Percentiles rank a stretch among this genome's conserved stretches.
Evolutionary conservation across 2,329 filamentous ascomycete genomes (phyloP).

Genomic region (Colletotrichum falcatum): DNA sequence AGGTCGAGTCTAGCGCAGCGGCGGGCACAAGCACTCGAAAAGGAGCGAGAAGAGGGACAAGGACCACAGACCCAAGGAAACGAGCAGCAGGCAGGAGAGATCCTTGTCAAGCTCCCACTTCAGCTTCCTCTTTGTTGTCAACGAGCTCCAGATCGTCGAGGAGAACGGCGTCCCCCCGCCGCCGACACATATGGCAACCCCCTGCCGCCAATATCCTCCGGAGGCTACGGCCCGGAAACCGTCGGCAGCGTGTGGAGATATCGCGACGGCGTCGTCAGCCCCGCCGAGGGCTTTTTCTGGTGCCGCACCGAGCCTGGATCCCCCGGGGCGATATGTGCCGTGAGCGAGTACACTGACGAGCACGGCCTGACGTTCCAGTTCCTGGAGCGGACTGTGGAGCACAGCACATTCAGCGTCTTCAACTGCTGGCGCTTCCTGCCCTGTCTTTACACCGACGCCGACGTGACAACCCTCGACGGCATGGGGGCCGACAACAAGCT

Average conservation of each 20-base stretch:
- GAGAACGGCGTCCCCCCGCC: slow-evolving; percentile 14
- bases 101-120: slow-evolving; percentile 2
- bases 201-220: slow-evolving; percentile 46
- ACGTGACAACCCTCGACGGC: slow-evolving; percentile 36
- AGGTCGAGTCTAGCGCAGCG: background rate
- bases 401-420: slow-evolving; percentile 35
- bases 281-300: slow-evolving; percentile 43
- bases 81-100: slow-evolving; percentile 6
- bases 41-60: slow-evolving; percentile 16
- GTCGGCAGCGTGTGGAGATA: slow-evolving; percentile 54
- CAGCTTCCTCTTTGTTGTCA: slow-evolving; percentile 56
- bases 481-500: slow-evolving; percentile 40
- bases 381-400: background rate
- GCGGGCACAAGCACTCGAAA: background rate
- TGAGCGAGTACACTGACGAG: background rate
- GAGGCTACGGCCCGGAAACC: slow-evolving; percentile 46
- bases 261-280: slow-evolving; percentile 46
- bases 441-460: slow-evolving; percentile 9
- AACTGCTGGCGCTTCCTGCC: slow-evolving; percentile 41
- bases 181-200: slow-evolving; percentile 46
- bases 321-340: slow-evolving; percentile 15
- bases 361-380: background rate
- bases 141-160: slow-evolving; percentile 48
- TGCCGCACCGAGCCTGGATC: slow-evolving; percentile 26
- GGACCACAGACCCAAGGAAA: background rate